Evolutionary conservation across 805 yeast genomes (phyloP), one percentile per base, ranked within the genome.

Genomic region (Cyberlindnera maritima): DNA sequence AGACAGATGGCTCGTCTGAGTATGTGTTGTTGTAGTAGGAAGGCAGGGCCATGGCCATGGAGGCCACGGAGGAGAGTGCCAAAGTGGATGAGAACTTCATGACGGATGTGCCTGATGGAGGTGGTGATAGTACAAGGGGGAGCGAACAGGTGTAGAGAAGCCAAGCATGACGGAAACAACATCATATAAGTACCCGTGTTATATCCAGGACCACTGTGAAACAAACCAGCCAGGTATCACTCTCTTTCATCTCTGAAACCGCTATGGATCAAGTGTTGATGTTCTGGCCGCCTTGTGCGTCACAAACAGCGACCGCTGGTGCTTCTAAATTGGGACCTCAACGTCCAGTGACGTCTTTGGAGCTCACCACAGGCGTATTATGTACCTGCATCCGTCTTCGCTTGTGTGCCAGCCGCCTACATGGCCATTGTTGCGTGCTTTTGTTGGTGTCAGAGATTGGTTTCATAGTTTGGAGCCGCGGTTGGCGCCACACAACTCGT

Each of bases 201-300:
- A 4, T 12, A 28, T 28, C 5, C 7, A 28, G 11, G n/a, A 28
- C 5, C 13, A 7, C 31, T 4, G n/a, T 28, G n/a, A 28, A 28
- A 14, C 31, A 28, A 28, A 14, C 31, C n/a, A 28, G 31, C 31
- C 20, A 15, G 20, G 31, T 32, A 41, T 34, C 39, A 39, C 12
- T 14, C 18, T 39, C 41, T 39, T 8, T 46, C 49, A 46, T 14
- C 23, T 41, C 17, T 46, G 49, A 46, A 46, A 46, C 49, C 28
- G 23, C 23, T 32, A 13, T 38, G 36, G 15, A 31, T 29, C 36
- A 17, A 20, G 21, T 20, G 37, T 19, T 19, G 25, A 35, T 19
- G 37, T 18, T 35, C 37, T 35, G 18, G 37, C 5, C n/a, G 4
- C 3, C 25, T 19, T 4, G 3, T 18, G 25, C 6, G 9, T 20